Evolutionary conservation across 805 yeast species (phyloP).

Genomic region (Saccharomycopsis sp.): DNA sequence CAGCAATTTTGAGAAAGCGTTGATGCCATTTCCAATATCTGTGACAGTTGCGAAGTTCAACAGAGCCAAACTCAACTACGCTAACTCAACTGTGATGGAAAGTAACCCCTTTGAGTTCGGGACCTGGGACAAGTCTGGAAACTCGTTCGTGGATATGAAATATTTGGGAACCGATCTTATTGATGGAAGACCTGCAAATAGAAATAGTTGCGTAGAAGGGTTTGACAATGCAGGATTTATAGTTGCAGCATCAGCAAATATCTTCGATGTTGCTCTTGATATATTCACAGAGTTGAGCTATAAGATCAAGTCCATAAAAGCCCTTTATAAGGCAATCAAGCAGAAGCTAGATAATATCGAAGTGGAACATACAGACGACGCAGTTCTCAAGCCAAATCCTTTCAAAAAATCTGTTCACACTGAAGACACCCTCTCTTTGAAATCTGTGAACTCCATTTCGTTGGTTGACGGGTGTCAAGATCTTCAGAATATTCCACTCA

Average conservation of each 20-base stretch:
- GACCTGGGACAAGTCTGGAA: conserved; percentile 76
- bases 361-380: neutral
- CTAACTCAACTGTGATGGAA: conserved; percentile 37
- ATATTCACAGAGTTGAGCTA: conserved; percentile 50
- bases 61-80: neutral
- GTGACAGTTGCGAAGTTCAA: conserved; percentile 50
- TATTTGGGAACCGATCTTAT: conserved; percentile 62
- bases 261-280: conserved; percentile 73
- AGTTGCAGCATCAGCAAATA: conserved; percentile 60
- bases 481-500: conserved; percentile 47
- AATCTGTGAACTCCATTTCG: conserved; percentile 20
- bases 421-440: neutral
- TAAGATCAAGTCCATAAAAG: conserved; percentile 31
- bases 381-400: conserved; percentile 8
- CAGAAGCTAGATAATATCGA: neutral
- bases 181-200: conserved; percentile 46
- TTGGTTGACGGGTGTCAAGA: conserved; percentile 63
- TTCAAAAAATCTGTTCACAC: neutral
- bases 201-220: conserved; percentile 41
- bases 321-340: conserved; percentile 17
- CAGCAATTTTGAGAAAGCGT: conserved; percentile 48
- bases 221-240: conserved; percentile 74
- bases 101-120: conserved; percentile 64
- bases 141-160: conserved; percentile 56
- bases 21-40: conserved; percentile 66